phyloP scores from a whole-genome alignment of 495 filamentous ascomycete genomes.

The Acidiella bohemica region DNA sequence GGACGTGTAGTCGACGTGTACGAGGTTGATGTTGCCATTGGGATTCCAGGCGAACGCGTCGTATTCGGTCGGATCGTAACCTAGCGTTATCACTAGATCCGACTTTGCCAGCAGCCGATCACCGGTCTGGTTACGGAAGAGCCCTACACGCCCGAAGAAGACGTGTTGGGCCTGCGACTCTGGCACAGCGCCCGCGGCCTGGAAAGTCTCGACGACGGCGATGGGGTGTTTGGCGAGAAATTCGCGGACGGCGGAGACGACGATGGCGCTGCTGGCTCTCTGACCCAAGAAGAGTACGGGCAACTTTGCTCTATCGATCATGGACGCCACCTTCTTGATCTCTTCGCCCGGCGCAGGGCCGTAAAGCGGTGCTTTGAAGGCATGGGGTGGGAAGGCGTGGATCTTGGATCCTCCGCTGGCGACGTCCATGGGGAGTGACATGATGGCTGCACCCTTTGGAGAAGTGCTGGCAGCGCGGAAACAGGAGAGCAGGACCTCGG shows the following conservation, averaged over 20 bases:
- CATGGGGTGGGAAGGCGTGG: constrained; percentile 22
- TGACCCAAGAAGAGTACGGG: constrained; percentile 30
- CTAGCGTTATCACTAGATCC: constrained; percentile 28
- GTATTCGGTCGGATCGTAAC: constrained; percentile 32
- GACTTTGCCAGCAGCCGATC: constrained; percentile 27
- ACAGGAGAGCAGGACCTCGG: constrained; percentile 29
- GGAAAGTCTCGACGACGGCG: constrained; percentile 32
- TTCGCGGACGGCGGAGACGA: constrained; percentile 24
- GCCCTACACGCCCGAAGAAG: constrained; percentile 30
- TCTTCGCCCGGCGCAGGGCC: constrained; percentile 19
- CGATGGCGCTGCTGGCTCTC: constrained; percentile 21
- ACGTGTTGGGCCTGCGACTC: constrained; percentile 24
- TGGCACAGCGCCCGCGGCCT: constrained; percentile 30
- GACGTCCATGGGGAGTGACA: constrained; percentile 30
- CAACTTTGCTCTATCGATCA: constrained; percentile 26
- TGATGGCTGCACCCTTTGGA: constrained; percentile 25
- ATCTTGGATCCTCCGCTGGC: constrained; percentile 22
- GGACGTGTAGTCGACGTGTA: constrained; percentile 26
- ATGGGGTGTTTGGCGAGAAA: constrained; percentile 26
- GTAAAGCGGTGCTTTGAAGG: constrained; percentile 24
- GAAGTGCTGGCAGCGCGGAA: constrained; percentile 25
- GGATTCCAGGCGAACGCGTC: constrained; percentile 28
- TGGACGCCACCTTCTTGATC: constrained; percentile 15
- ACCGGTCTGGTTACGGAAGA: constrained; percentile 32
- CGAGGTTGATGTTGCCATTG: constrained; percentile 20